These are phyloP conservation scores for Leishmania arabica DNA, from an alignment of 208 protist genomes.

Conservation along the genomic window DNA sequence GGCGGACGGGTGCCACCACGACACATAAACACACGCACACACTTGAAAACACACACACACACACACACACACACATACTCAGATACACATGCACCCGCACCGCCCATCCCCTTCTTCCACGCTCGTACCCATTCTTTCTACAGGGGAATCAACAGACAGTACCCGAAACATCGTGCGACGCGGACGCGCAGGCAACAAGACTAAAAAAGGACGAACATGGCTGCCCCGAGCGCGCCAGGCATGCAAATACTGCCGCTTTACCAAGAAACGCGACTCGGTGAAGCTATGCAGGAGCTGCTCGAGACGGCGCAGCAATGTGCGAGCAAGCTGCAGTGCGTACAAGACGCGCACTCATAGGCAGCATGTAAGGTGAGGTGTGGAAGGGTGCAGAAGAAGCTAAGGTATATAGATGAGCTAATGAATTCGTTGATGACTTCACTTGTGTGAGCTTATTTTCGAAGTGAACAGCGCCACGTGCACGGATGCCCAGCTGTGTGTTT, in stretches of 20 bases:
- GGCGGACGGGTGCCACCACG: background rate
- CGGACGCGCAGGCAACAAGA: background rate
- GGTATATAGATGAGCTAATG: background rate
- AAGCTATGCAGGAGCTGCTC: background rate
- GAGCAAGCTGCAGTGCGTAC: background rate
- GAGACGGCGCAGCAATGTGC: background rate
- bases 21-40: background rate
- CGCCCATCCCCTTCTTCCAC: background rate
- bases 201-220: background rate
- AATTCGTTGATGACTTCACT: background rate
- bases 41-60: background rate
- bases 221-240: background rate
- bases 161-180: too few species aligned
- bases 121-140: background rate
- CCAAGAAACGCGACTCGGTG: background rate
- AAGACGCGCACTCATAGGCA: background rate
- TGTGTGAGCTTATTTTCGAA: background rate
- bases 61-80: background rate
- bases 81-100: background rate
- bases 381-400: background rate
- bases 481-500: background rate
- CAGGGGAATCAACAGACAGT: too few species aligned
- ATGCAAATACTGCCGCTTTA: background rate
- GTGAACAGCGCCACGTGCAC: background rate
- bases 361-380: background rate